Evolutionary conservation across 164 flowering plant species (phyloP).

Genomic region (Nelumbo lutea): DNA sequence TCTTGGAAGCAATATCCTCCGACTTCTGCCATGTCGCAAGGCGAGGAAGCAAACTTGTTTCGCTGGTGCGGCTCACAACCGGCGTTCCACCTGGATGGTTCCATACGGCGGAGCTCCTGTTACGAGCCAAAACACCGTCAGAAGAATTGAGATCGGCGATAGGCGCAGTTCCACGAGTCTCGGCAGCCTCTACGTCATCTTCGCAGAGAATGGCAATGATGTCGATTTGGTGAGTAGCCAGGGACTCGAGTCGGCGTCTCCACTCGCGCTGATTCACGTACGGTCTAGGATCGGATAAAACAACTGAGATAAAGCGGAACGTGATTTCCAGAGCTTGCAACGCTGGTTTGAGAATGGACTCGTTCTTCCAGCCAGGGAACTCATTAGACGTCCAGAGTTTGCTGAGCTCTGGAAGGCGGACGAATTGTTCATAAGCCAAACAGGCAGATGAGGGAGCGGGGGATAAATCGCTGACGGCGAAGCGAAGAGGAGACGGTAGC

Average conservation of each 20-base stretch:
- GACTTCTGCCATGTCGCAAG: slow-evolving; percentile 76
- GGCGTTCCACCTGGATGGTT: slow-evolving; percentile 41
- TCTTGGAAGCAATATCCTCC: slow-evolving; percentile 53
- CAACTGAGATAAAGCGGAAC: slow-evolving; percentile 67
- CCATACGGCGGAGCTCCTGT: slow-evolving; percentile 72
- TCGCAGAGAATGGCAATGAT: slow-evolving; percentile 57
- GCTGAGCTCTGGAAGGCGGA: slow-evolving; percentile 62
- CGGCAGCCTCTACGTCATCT: slow-evolving; percentile 38
- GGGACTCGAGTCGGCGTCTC: slow-evolving; percentile 62
- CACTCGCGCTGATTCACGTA: slow-evolving; percentile 67
- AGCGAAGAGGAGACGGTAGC: slow-evolving; percentile 4
- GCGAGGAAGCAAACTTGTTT: slow-evolving; percentile 70
- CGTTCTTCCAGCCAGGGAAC: slow-evolving; percentile 66
- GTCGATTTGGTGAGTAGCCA: slow-evolving; percentile 53
- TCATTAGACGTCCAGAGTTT: slow-evolving; percentile 52
- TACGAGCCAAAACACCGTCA: slow-evolving; percentile 42
- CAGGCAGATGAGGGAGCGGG: slow-evolving; percentile 31
- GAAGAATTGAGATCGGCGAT: slow-evolving; percentile 41
- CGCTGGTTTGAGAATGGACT: slow-evolving; percentile 62
- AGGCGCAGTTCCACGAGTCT: slow-evolving; percentile 49
- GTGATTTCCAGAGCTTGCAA: slow-evolving; percentile 78
- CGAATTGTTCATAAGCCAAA: slow-evolving; percentile 63
- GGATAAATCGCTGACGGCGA: slow-evolving; percentile 7
- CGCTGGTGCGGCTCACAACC: slow-evolving; percentile 63
- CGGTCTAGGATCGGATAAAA: slow-evolving; percentile 66